A percentile compares a stretch with the other conserved stretches of the same genome.
These are phyloP conservation scores for Ceratobasidium sp. DNA, from an alignment of 1,284 basidiomycete species.

Conservation along the genomic window DNA sequence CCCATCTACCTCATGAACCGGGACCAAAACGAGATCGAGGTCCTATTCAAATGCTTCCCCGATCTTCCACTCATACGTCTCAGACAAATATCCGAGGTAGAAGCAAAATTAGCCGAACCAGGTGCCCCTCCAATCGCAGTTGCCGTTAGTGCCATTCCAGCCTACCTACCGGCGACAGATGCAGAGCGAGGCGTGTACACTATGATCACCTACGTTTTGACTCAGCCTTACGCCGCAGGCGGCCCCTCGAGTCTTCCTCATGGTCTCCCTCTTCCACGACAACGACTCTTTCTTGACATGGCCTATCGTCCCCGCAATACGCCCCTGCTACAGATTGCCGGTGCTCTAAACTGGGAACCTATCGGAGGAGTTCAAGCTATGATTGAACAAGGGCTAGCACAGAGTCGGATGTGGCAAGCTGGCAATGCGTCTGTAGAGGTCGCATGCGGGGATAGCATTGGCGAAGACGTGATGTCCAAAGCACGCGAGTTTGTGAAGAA, in stretches of 20 bases:
- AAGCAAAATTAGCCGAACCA: constrained; percentile 18
- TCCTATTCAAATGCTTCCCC: constrained; percentile 45
- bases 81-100: constrained; percentile 19
- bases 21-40: constrained; percentile 44
- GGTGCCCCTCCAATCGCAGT: constrained; percentile 38
- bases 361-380: constrained; percentile 57
- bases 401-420: constrained; percentile 53
- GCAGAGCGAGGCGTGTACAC: constrained; percentile 43
- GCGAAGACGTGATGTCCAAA: constrained; percentile 14
- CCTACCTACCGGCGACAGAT: constrained; percentile 39
- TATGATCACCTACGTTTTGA: constrained; percentile 33
- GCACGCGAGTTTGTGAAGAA: constrained; percentile 42
- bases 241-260: constrained; percentile 25
- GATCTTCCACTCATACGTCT: constrained; percentile 39
- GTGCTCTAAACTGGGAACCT: constrained; percentile 51
- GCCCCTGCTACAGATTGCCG: constrained; percentile 53
- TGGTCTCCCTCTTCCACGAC: constrained; percentile 51
- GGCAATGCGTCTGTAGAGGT: constrained; percentile 35
- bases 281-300: constrained; percentile 57
- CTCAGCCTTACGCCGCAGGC: constrained; percentile 17
- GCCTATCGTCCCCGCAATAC: constrained; percentile 58
- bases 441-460: constrained; percentile 33
- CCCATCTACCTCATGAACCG: constrained; percentile 59
- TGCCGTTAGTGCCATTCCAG: constrained; percentile 47
- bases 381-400: constrained; percentile 58